Conservation (phyloP, 768 basidiomycete genomes). For the Rhodotorula paludigena region DNA sequence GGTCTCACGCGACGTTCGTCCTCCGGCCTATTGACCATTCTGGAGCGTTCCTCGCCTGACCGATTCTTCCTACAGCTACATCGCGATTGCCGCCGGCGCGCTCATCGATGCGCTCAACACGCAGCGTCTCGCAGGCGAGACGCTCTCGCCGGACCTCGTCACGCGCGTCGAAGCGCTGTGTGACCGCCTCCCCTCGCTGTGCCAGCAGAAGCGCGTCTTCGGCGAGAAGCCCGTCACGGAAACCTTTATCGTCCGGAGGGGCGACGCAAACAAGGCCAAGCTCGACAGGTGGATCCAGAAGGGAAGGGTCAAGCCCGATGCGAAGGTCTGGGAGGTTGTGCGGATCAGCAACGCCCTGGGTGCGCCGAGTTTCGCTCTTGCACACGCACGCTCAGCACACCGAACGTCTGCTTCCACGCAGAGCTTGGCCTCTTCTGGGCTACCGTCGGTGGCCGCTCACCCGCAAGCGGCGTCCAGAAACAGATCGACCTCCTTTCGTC, state of each 20-base stretch:
- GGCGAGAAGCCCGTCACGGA: conserved; percentile 34
- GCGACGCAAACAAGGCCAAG: conserved; percentile 23
- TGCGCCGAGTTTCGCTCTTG: not conserved
- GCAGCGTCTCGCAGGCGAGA: not conserved
- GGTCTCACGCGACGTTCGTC: conserved; percentile 24
- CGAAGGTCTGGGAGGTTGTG: conserved; percentile 23
- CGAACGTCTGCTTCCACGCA: not conserved
- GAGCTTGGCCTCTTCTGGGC: conserved; percentile 37
- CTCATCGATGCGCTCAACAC: conserved; percentile 27
- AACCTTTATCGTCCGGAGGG: conserved; percentile 19
- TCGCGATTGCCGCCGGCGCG: conserved; percentile 22
- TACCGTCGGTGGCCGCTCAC: conserved; percentile 17
- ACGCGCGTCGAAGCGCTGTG: conserved; percentile 6
- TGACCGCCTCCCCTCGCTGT: conserved; percentile 19
- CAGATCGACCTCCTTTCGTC: conserved; percentile 29
- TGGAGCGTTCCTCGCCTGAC: too few relatives aligned
- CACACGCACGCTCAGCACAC: not conserved
- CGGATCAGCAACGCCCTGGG: conserved; percentile 25
- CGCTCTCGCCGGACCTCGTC: conserved; percentile 12
- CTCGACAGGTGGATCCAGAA: conserved; percentile 13
- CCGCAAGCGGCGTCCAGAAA: not conserved
- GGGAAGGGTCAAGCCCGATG: not conserved
- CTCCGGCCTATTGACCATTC: too few relatives aligned
- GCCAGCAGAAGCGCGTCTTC: conserved; percentile 20
- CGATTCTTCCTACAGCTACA: not conserved